Base-by-base conservation (phyloP, 164 flowering plant genomes). In the Magnolia sinica region DNA sequence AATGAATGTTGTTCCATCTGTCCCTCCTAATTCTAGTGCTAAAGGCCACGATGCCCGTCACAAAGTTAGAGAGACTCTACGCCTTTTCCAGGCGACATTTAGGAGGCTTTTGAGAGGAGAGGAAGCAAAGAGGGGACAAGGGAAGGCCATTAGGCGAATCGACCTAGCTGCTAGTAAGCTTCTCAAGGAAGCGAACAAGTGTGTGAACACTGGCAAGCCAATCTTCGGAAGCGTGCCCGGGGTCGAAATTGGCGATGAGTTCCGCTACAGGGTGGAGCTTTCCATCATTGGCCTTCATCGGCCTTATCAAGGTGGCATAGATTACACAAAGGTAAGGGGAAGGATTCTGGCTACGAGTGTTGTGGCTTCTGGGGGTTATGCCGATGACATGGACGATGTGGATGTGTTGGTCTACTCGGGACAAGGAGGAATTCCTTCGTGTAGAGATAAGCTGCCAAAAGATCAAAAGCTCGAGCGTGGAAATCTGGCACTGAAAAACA, bases 211-310 rank as follows among this genome's bases (percentile, higher is more conserved):
- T 6, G 88, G 84, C 2, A 83, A 86, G 70, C 78, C 77, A 50
- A 86, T 88, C 51, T 22, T 92, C 52, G 99, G 99, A 64, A 45
- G 63, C 74, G 95, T 96, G 10, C 93, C 97, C 18, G 98, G 99
- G 29, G 93, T 94, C 73, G 97, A 92, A 81, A 88, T 96, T 79
- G 99, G 98, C 37, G 97, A 94, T 68, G 91, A 91, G 82, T 96
- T 94, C 79, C 97, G 88, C 22, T 96, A 85, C 80, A 87, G 98
- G 78, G 88, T 87, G 37, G 99, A 96, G 83, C 97, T 96, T 50
- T 81, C 82, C 63, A 79, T 92, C 37, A 75, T 96, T 31, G 99
- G 97, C 18, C 88, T 96, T 77, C 99, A 96, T 83, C 90, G 89
- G 63, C 91, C 23, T 3, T 78, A 31, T 71, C 94, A 90, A 76